phyloP scores from a whole-genome alignment of 805 yeast genomes.

The Suhomyces tanzawaensis region DNA sequence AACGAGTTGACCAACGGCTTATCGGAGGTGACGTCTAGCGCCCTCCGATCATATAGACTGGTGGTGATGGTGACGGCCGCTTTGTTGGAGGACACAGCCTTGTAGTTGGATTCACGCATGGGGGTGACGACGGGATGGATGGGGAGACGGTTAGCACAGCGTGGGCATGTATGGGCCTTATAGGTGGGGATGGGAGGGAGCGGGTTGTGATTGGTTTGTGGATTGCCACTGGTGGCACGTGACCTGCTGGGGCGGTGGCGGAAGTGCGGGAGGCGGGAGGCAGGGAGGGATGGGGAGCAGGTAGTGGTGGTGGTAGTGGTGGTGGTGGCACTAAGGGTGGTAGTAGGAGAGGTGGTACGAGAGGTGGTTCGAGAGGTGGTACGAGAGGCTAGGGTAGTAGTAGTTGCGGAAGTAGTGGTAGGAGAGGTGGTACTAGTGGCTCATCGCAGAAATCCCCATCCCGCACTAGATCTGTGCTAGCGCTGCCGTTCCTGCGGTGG shows the following conservation, averaged over 20 bases:
- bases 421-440: too few species aligned
- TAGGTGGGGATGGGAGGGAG: background rate
- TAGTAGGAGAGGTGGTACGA: background rate
- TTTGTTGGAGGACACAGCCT: conserved; percentile 71
- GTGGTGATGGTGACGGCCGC: conserved; percentile 93
- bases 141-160: background rate
- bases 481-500: too few species aligned
- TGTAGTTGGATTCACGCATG: conserved; percentile 90
- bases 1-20: conserved; percentile 88
- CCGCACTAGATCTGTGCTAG: too few species aligned
- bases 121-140: background rate
- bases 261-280: background rate
- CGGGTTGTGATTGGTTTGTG: background rate
- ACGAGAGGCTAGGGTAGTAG: too few species aligned
- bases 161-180: background rate
- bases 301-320: background rate
- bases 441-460: too few species aligned
- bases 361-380: too few species aligned
- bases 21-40: conserved; percentile 85
- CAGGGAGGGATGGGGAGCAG: background rate
- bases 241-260: background rate
- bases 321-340: background rate
- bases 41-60: conserved; percentile 86
- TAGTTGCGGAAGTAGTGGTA: too few species aligned
- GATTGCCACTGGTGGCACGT: background rate